A percentile compares a stretch with the other conserved stretches of the same genome.
Evolutionary conservation across 371 early-diverging fungal genomes (phyloP).

Genomic region (Apophysomyces ossiformis): DNA sequence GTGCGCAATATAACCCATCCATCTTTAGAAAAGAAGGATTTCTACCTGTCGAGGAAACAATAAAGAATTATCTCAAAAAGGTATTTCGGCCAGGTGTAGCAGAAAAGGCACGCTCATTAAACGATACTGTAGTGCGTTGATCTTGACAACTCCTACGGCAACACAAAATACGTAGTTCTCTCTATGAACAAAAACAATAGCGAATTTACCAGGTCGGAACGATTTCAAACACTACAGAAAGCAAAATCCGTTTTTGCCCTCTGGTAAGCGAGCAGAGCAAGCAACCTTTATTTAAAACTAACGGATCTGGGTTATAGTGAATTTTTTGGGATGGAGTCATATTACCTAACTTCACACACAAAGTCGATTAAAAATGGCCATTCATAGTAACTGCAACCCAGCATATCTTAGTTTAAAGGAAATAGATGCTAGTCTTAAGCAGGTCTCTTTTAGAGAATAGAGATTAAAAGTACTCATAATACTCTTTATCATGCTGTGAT

Average conservation of each 20-base stretch:
- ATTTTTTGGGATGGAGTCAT: constrained; percentile 46
- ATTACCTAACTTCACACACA: constrained; percentile 17
- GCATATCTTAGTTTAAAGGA: too few species aligned
- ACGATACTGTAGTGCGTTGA: constrained; percentile 40
- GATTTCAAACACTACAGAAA: constrained; percentile 51
- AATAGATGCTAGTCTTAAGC: too few species aligned
- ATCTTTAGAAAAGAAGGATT: constrained; percentile 76
- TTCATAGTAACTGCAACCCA: too few species aligned
- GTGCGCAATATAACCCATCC: constrained; percentile 83
- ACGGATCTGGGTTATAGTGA: constrained; percentile 21
- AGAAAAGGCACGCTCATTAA: neutral
- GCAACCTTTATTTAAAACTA: neutral
- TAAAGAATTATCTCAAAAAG: constrained; percentile 66
- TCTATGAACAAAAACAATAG: constrained; percentile 74
- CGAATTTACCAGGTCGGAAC: constrained; percentile 48
- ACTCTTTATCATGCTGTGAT: too few species aligned
- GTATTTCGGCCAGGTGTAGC: constrained; percentile 29
- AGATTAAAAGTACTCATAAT: too few species aligned
- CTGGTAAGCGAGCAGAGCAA: constrained; percentile 33
- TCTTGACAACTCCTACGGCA: constrained; percentile 74
- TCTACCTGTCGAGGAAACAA: constrained; percentile 58
- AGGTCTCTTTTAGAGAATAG: too few species aligned
- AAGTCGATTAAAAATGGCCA: too few species aligned
- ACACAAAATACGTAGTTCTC: constrained; percentile 88
- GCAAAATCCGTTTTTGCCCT: constrained; percentile 56